phyloP scores from a whole-genome alignment of 257 asterid species.

The Galeopsis tetrahit region DNA sequence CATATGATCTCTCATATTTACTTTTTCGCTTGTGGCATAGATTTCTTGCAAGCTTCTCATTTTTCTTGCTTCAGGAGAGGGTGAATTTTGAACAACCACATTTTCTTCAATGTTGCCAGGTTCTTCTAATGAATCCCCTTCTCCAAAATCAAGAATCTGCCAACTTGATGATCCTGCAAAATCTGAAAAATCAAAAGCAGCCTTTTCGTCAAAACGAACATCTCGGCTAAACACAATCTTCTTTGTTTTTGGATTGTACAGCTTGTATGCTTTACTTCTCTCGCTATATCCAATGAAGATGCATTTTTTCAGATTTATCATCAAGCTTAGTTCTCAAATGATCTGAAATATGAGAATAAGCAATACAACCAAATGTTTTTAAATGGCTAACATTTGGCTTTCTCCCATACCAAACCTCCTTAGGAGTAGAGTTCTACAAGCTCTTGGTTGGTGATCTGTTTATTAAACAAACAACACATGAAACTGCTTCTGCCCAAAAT shows the following conservation, averaged over 20 bases:
- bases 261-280: not conserved
- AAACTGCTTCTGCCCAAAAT: not conserved
- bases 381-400: slow-evolving; percentile 1
- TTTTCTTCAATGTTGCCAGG: too few relatives aligned
- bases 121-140: too few relatives aligned
- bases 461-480: slow-evolving; percentile 16
- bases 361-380: slow-evolving; percentile 17
- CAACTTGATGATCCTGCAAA: not conserved
- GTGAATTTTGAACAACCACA: too few relatives aligned
- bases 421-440: slow-evolving; percentile 3
- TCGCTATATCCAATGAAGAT: not conserved
- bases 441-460: slow-evolving; percentile 24
- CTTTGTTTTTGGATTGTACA: not conserved
- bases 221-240: not conserved
- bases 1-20: not conserved
- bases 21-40: too few relatives aligned
- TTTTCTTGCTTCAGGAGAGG: too few relatives aligned
- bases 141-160: too few relatives aligned
- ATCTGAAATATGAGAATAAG: not conserved
- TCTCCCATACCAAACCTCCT: slow-evolving; percentile 13
- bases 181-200: too few relatives aligned
- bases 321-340: slow-evolving; percentile 9
- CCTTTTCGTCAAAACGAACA: not conserved
- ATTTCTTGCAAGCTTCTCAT: too few relatives aligned
- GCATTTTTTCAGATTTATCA: slow-evolving; percentile 17